Evolutionary conservation across 2,329 filamentous ascomycete genomes (phyloP).

Genomic region (Fusarium globosum): DNA sequence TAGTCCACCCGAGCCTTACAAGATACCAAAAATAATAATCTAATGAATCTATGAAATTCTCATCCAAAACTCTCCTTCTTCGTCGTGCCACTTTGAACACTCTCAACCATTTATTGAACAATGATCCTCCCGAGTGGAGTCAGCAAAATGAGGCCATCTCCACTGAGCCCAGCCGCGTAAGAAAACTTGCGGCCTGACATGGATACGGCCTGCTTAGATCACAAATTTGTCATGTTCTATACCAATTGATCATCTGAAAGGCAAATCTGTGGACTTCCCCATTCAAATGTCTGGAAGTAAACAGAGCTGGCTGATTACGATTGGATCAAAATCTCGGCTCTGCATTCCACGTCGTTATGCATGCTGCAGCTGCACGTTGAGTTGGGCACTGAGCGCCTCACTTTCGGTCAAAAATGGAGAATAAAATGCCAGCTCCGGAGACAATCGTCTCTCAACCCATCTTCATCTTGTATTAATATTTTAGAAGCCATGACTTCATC

Average conservation of each 20-base stretch:
- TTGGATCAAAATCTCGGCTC: conserved; percentile 10
- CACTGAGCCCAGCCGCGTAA: conserved; percentile 16
- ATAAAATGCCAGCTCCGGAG: not conserved
- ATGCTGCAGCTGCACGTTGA: conserved; percentile 9
- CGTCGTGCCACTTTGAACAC: too few relatives aligned
- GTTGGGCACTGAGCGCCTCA: conserved; percentile 8
- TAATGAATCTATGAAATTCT: not conserved
- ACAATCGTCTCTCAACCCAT: too few relatives aligned
- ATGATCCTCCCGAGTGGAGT: not conserved
- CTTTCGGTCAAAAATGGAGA: not conserved
- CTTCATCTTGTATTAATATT: not conserved
- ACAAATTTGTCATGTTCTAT: not conserved
- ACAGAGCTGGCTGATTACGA: not conserved
- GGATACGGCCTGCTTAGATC: not conserved
- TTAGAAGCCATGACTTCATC: conserved; percentile 17
- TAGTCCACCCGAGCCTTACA: not conserved
- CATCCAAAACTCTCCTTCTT: rapidly evolving
- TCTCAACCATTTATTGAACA: rapidly evolving
- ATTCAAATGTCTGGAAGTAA: not conserved
- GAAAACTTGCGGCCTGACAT: not conserved
- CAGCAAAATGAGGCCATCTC: conserved; percentile 32
- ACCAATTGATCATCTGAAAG: not conserved
- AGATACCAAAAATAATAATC: not conserved
- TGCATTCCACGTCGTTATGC: conserved; percentile 18
- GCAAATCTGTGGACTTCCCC: not conserved